A percentile compares a stretch with the other conserved stretches of the same genome.
Conservation (phyloP, 768 basidiomycete species). For the Leccinum variicolor region DNA sequence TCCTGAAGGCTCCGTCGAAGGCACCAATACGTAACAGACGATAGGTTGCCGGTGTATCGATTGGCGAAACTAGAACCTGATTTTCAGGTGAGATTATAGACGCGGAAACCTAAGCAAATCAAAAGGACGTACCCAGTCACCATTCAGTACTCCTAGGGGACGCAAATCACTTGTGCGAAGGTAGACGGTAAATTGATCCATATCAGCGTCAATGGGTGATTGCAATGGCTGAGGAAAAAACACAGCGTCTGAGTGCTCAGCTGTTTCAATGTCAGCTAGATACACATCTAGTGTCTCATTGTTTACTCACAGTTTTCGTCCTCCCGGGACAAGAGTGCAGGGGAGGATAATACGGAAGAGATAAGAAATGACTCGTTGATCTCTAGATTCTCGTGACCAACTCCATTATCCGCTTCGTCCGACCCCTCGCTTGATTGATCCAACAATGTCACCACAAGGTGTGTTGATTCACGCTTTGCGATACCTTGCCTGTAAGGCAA, state of each 20-base stretch:
- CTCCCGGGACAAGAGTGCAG: conserved; percentile 8
- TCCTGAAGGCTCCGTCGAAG: conserved; percentile 40
- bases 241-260: conserved; percentile 8
- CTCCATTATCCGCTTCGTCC: conserved; percentile 6
- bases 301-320: conserved; percentile 7
- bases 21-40: conserved; percentile 60
- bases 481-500: conserved; percentile 77
- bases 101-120: not conserved
- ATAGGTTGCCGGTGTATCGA: conserved; percentile 30
- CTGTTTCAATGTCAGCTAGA: not conserved
- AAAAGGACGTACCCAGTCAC: conserved; percentile 66
- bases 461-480: conserved; percentile 45
- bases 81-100: conserved; percentile 3
- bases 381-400: conserved; percentile 48
- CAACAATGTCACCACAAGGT: conserved; percentile 45
- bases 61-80: conserved; percentile 51
- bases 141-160: conserved; percentile 61
- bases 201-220: conserved; percentile 28
- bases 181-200: conserved; percentile 59
- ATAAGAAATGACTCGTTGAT: conserved; percentile 74
- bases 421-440: conserved; percentile 8
- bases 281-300: not conserved
- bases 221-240: conserved; percentile 33
- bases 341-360: conserved; percentile 38
- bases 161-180: conserved; percentile 61